Conservation (phyloP, 257 asterid species). For the Haberlea rhodopensis region DNA sequence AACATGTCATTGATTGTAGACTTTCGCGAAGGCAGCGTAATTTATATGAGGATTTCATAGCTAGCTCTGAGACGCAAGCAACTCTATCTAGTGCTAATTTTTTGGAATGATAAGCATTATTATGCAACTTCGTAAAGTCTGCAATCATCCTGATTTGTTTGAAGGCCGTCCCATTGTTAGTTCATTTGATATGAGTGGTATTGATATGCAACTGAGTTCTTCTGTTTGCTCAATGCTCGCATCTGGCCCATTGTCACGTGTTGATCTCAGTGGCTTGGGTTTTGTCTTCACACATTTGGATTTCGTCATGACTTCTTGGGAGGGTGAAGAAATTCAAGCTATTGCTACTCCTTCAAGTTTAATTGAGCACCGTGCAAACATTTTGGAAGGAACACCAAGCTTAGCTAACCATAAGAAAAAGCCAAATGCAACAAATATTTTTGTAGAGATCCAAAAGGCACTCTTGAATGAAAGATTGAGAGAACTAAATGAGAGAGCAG, state of each 20-base stretch:
- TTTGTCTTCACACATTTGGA: conserved; percentile 81
- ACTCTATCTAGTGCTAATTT: conserved; percentile 88
- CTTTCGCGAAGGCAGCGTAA: conserved; percentile 98
- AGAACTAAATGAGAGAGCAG: conserved; percentile 77
- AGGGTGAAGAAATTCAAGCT: conserved; percentile 72
- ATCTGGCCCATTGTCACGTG: conserved; percentile 53
- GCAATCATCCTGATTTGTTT: conserved; percentile 98
- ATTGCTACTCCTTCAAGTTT: conserved; percentile 75
- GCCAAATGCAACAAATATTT: conserved; percentile 51
- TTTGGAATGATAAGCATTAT: conserved; percentile 98
- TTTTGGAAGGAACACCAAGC: conserved; percentile 41
- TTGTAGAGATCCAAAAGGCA: conserved; percentile 71
- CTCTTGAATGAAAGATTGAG: conserved; percentile 59
- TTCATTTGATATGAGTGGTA: conserved; percentile 85
- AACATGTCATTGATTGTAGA: conserved; percentile 86
- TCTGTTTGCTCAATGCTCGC: conserved; percentile 69
- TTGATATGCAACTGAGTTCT: conserved; percentile 79
- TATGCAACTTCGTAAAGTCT: conserved; percentile 99
- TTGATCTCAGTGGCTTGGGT: conserved; percentile 76
- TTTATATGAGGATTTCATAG: conserved; percentile 95
- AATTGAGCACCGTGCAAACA: conserved; percentile 51
- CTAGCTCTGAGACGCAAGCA: conserved; percentile 98
- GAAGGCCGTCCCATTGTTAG: conserved; percentile 99
- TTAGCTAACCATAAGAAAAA: conserved; percentile 42
- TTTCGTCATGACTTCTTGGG: conserved; percentile 89